These are phyloP conservation scores for Scolecobasidium constrictum DNA, from an alignment of 2,329 filamentous ascomycete genomes.

Conservation along the genomic window DNA sequence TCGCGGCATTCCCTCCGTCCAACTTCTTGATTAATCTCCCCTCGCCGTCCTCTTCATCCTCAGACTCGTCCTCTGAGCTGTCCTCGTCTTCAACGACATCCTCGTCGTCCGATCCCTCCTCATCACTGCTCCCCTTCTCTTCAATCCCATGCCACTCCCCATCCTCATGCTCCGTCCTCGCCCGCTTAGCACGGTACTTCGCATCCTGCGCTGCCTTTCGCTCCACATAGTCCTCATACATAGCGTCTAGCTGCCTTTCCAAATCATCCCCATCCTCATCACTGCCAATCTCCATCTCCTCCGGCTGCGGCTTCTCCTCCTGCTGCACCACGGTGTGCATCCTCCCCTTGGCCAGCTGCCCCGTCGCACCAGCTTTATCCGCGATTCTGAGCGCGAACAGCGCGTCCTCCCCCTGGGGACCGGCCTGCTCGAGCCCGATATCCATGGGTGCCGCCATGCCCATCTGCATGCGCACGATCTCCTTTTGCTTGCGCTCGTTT, in stretches of 20 bases:
- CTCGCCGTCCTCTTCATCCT: conserved; percentile 42
- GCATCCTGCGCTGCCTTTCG: conserved; percentile 69
- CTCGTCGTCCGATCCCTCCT: conserved; percentile 44
- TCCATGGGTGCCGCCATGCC: conserved; percentile 95
- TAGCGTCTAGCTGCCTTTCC: conserved; percentile 71
- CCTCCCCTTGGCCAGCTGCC: conserved; percentile 62
- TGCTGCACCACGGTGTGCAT: conserved; percentile 56
- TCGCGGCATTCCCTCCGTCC: conserved; percentile 38
- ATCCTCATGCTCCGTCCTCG: conserved; percentile 67
- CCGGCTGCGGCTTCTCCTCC: conserved; percentile 30
- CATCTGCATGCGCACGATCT: conserved; percentile 93
- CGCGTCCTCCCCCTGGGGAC: conserved; percentile 65
- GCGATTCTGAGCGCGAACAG: conserved; percentile 81
- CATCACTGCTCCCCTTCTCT: conserved; percentile 44
- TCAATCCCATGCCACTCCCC: conserved; percentile 92
- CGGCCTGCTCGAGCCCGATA: conserved; percentile 81
- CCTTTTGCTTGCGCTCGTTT: conserved; percentile 89
- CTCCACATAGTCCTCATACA: conserved; percentile 82
- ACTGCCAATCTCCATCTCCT: conserved; percentile 33
- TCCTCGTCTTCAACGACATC: conserved; percentile 47
- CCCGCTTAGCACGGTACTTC: conserved; percentile 84
- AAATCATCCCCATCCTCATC: conserved; percentile 56
- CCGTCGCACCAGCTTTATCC: conserved; percentile 62
- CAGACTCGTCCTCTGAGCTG: conserved; percentile 53
- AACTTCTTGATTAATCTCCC: conserved; percentile 53